phyloP scores from a whole-genome alignment of 164 flowering plant genomes.

The Stephania japonica region DNA sequence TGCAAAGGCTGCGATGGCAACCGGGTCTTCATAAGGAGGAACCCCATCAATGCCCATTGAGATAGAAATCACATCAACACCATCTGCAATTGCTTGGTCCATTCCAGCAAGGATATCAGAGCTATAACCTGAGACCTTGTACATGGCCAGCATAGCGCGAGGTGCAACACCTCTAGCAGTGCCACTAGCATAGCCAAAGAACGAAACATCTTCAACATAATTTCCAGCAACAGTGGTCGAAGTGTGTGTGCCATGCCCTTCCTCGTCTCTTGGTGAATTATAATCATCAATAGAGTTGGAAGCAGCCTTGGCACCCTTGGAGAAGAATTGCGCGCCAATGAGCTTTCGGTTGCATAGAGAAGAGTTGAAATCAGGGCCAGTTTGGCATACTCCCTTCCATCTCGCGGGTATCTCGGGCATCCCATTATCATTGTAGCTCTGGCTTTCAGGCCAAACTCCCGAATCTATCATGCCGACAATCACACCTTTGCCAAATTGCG shows the following conservation, averaged over 20 bases:
- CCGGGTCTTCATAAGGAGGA: constrained; percentile 40
- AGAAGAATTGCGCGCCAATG: constrained; percentile 62
- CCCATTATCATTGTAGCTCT: constrained; percentile 51
- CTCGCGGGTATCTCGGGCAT: constrained; percentile 39
- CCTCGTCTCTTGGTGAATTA: constrained; percentile 48
- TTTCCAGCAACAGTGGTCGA: constrained; percentile 56
- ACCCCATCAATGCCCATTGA: constrained; percentile 37
- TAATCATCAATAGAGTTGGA: constrained; percentile 16
- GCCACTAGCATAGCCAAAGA: constrained; percentile 50
- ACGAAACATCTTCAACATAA: constrained; percentile 33
- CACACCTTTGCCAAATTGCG: constrained; percentile 44
- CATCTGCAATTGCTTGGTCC: constrained; percentile 56
- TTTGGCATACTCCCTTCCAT: constrained; percentile 58
- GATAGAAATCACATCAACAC: constrained; percentile 60
- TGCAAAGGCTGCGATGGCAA: constrained; percentile 59
- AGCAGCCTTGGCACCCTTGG: constrained; percentile 33
- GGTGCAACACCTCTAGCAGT: constrained; percentile 59
- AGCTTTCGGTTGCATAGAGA: constrained; percentile 58
- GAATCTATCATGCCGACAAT: constrained; percentile 59
- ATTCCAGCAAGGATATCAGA: constrained; percentile 55
- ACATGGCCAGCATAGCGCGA: constrained; percentile 42
- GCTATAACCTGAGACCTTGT: constrained; percentile 38
- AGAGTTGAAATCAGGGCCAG: constrained; percentile 38
- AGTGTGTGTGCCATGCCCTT: constrained; percentile 64
- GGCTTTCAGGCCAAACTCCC: constrained; percentile 70